Percentiles rank a stretch among this genome's conserved stretches.
These are phyloP conservation scores for Kodamaea sagamina DNA, from an alignment of 805 yeast species.

Conservation along the genomic window DNA sequence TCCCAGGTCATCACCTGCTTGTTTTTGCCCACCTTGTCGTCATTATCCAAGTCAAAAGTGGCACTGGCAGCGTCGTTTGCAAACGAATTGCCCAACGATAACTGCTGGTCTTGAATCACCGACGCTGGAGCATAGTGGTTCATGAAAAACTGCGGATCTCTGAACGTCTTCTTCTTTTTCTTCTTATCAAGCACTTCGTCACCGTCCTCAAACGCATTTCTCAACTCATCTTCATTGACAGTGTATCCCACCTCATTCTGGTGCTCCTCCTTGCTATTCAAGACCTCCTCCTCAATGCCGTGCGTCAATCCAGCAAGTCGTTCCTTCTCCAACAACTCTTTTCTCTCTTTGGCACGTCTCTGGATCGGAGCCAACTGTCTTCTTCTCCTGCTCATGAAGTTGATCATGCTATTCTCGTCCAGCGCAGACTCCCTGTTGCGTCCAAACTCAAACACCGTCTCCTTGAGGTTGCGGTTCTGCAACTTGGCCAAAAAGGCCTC, in stretches of 20 bases:
- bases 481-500: slow-evolving; percentile 69
- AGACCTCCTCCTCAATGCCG: slow-evolving; percentile 70
- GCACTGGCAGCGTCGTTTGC: slow-evolving; percentile 84
- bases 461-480: slow-evolving; percentile 68
- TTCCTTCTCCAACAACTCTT: slow-evolving; percentile 68
- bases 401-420: slow-evolving; percentile 66
- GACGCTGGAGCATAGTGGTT: slow-evolving; percentile 87
- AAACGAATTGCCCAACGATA: slow-evolving; percentile 58
- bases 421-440: slow-evolving; percentile 48
- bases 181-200: slow-evolving; percentile 39
- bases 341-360: slow-evolving; percentile 69
- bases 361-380: slow-evolving; percentile 87
- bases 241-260: slow-evolving; percentile 48
- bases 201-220: slow-evolving; percentile 54
- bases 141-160: slow-evolving; percentile 78
- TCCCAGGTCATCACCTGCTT: slow-evolving; percentile 88
- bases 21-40: slow-evolving; percentile 70
- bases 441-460: slow-evolving; percentile 88
- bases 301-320: slow-evolving; percentile 74
- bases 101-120: slow-evolving; percentile 79
- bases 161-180: slow-evolving; percentile 54
- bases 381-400: slow-evolving; percentile 84
- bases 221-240: slow-evolving; percentile 49
- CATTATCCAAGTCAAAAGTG: slow-evolving; percentile 77
- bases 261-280: slow-evolving; percentile 44